A percentile compares a stretch with the other conserved stretches of the same genome.
phyloP scores from a whole-genome alignment of 805 yeast genomes.

The Millerozyma acaciae region DNA sequence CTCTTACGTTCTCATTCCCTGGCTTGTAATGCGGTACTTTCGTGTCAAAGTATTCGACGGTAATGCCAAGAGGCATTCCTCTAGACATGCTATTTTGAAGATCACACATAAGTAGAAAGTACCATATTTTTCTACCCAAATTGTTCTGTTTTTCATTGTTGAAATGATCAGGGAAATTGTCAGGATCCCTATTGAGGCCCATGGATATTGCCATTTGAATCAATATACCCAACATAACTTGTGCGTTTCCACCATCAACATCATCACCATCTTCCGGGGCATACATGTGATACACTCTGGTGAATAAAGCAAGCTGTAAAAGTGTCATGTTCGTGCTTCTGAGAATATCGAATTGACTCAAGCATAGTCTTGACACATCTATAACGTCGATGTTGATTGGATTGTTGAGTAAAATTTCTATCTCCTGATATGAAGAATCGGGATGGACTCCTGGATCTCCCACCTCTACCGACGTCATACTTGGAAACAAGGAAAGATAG shows the following conservation, averaged over 20 bases:
- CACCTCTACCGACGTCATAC: slow-evolving; percentile 21
- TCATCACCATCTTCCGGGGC: slow-evolving; percentile 58
- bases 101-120: slow-evolving; percentile 17
- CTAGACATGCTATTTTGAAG: slow-evolving; percentile 14
- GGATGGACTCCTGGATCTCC: slow-evolving; percentile 16
- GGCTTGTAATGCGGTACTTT: slow-evolving; percentile 17
- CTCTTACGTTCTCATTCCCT: slow-evolving; percentile 27
- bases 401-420: slow-evolving; percentile 23
- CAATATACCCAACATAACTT: slow-evolving; percentile 51
- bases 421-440: slow-evolving; percentile 16
- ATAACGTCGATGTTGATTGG: slow-evolving; percentile 29
- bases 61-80: slow-evolving; percentile 21
- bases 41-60: slow-evolving; percentile 20
- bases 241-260: slow-evolving; percentile 56
- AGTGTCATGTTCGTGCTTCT: slow-evolving; percentile 45
- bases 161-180: slow-evolving; percentile 29
- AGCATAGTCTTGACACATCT: slow-evolving; percentile 29
- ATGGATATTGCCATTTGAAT: slow-evolving; percentile 65
- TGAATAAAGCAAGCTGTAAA: slow-evolving; percentile 51
- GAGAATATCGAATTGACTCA: slow-evolving; percentile 31
- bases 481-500: slow-evolving; percentile 31
- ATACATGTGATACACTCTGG: slow-evolving; percentile 45
- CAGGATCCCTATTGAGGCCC: slow-evolving; percentile 69
- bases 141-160: slow-evolving; percentile 14
- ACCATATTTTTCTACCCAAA: slow-evolving; percentile 28